Evolutionary conservation across 2,329 filamentous ascomycete genomes (phyloP).

Genomic region (Zymoseptoria brevis): DNA sequence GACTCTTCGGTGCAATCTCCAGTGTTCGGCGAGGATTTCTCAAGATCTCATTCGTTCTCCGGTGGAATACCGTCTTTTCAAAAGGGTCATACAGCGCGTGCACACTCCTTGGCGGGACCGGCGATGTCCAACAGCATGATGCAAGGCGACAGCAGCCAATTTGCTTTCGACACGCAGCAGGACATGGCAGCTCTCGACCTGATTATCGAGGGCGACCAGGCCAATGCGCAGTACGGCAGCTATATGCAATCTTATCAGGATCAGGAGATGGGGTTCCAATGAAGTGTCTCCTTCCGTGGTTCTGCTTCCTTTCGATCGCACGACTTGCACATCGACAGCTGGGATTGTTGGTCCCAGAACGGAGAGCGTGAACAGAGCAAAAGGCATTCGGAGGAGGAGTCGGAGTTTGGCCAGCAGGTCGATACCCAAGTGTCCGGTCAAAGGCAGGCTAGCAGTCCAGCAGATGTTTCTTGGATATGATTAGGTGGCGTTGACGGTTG

Average conservation of each 20-base stretch:
- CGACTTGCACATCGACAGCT: too few relatives aligned
- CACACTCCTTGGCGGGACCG: slow-evolving; percentile 4
- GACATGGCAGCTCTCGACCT: neutral
- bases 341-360: too few relatives aligned
- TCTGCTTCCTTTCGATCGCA: too few relatives aligned
- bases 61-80: slow-evolving; percentile 1
- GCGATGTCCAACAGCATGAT: neutral
- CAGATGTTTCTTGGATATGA: neutral
- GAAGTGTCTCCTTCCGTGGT: neutral
- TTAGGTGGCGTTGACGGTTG: neutral
- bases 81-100: slow-evolving; percentile 1
- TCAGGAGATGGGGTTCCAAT: neutral
- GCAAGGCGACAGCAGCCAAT: neutral
- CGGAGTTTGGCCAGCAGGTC: neutral
- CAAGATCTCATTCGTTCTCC: slow-evolving; percentile 14
- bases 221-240: neutral
- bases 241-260: neutral
- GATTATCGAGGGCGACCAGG: neutral
- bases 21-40: slow-evolving; percentile 2
- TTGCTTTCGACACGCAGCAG: neutral
- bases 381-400: neutral
- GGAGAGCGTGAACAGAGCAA: neutral
- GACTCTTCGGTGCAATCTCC: slow-evolving; percentile 9
- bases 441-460: neutral
- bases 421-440: neutral